Evolutionary conservation across 2,329 filamentous ascomycete genomes (phyloP).

Genomic region (Alternaria novae-zelandiae): DNA sequence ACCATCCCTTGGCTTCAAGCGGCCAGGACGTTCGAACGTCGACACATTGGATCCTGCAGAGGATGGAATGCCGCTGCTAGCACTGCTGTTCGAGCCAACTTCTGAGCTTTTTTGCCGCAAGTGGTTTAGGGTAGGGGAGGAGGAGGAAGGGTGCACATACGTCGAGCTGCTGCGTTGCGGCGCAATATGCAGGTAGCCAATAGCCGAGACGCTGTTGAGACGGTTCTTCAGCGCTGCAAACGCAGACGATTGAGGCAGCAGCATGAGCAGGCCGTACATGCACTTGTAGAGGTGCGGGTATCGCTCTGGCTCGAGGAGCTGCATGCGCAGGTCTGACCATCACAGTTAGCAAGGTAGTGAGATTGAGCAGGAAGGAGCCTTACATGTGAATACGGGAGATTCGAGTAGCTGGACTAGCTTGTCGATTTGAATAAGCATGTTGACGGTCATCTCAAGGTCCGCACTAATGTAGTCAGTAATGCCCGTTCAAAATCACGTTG

Average conservation of each 20-base stretch:
- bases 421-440: conserved; percentile 98
- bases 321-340: conserved; percentile 80
- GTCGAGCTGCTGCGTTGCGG: conserved; percentile 67
- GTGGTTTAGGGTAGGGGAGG: conserved; percentile 46
- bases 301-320: conserved; percentile 92
- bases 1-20: conserved; percentile 68
- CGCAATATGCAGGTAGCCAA: conserved; percentile 88
- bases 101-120: conserved; percentile 53
- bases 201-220: conserved; percentile 94
- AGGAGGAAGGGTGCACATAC: conserved; percentile 62
- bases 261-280: conserved; percentile 94
- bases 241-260: conserved; percentile 95
- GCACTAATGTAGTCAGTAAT: conserved; percentile 64
- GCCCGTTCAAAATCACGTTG: background rate
- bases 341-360: conserved; percentile 14
- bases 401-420: conserved; percentile 97
- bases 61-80: conserved; percentile 20
- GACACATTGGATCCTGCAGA: conserved; percentile 34
- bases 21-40: conserved; percentile 64
- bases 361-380: no score
- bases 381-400: conserved; percentile 96
- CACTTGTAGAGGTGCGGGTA: conserved; percentile 97
- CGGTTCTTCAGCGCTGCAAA: conserved; percentile 97
- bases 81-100: conserved; percentile 41
- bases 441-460: conserved; percentile 98